Evolutionary conservation across 495 filamentous ascomycete genomes (phyloP).

Genomic region (Rhypophila decipiens): DNA sequence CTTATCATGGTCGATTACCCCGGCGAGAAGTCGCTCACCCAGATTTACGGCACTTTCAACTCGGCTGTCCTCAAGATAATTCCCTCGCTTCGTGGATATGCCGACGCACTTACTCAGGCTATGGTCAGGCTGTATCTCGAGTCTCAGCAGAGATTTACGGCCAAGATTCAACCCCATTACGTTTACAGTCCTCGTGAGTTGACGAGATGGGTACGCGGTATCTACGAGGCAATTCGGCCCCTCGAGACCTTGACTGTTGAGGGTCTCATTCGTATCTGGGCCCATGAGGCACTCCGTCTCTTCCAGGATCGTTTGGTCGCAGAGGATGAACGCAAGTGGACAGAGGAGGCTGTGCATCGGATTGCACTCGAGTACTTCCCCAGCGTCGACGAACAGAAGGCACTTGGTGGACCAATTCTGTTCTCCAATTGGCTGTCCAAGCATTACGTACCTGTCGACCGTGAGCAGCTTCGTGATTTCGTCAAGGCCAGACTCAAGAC

Average conservation of each 20-base stretch:
- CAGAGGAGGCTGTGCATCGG: constrained; percentile 70
- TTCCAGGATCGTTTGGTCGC: constrained; percentile 94
- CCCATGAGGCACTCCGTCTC: constrained; percentile 88
- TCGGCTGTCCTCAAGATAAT: constrained; percentile 93
- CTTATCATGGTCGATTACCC: constrained; percentile 99
- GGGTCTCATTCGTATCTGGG: constrained; percentile 94
- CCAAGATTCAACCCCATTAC: constrained; percentile 96
- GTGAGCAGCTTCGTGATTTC: constrained; percentile 89
- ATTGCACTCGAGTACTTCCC: constrained; percentile 92
- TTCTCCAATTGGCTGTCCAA: constrained; percentile 99
- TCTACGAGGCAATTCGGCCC: constrained; percentile 94
- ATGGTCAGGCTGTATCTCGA: constrained; percentile 97
- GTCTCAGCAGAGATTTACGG: constrained; percentile 87
- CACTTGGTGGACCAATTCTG: constrained; percentile 87
- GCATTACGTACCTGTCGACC: constrained; percentile 93
- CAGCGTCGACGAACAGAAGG: constrained; percentile 77
- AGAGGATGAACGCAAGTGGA: constrained; percentile 95
- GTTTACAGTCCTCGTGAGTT: constrained; percentile 98
- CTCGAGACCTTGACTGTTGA: constrained; percentile 82
- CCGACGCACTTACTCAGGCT: constrained; percentile 88
- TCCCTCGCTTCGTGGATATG: constrained; percentile 87
- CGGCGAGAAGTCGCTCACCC: constrained; percentile 83
- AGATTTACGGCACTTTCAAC: constrained; percentile 99
- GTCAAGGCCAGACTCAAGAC: constrained; percentile 95
- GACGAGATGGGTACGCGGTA: constrained; percentile 91